Percentiles rank a stretch among this genome's conserved stretches.
phyloP scores from a whole-genome alignment of 305 asterid genomes.

The Galium porrigens region DNA sequence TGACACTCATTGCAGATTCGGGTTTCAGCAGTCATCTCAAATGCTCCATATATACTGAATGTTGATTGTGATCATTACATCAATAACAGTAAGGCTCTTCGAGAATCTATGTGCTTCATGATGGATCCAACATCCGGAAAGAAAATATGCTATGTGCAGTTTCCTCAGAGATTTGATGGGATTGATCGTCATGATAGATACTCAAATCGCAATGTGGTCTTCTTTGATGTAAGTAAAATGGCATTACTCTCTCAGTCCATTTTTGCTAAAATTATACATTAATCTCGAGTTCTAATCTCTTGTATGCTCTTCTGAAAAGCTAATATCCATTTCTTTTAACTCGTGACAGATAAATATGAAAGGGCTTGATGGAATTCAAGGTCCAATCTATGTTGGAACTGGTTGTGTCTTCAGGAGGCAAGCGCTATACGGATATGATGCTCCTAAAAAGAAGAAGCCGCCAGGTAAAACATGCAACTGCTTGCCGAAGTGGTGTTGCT shows the following conservation, averaged over 20 bases:
- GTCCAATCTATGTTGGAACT: conserved; percentile 92
- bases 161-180: conserved; percentile 94
- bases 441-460: conserved; percentile 69
- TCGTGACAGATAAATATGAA: conserved; percentile 71
- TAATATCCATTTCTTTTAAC: conserved; percentile 15
- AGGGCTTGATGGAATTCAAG: conserved; percentile 97
- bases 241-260: neutral
- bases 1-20: conserved; percentile 40
- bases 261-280: neutral
- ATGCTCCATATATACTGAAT: conserved; percentile 80
- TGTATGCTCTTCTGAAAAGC: conserved; percentile 8
- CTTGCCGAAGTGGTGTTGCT: conserved; percentile 70
- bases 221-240: conserved; percentile 59
- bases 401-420: conserved; percentile 94
- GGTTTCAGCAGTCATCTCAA: conserved; percentile 85
- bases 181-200: conserved; percentile 90
- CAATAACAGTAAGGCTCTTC: conserved; percentile 84
- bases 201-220: conserved; percentile 88
- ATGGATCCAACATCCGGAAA: conserved; percentile 95
- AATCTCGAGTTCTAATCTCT: neutral
- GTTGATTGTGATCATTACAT: conserved; percentile 98
- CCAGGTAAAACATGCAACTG: conserved; percentile 93
- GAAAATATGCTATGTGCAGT: conserved; percentile 90
- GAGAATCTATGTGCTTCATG: conserved; percentile 98
- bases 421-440: conserved; percentile 84